Conservation (phyloP, 1,284 basidiomycete species). For the Pyrrhoderma lamaoense region DNA sequence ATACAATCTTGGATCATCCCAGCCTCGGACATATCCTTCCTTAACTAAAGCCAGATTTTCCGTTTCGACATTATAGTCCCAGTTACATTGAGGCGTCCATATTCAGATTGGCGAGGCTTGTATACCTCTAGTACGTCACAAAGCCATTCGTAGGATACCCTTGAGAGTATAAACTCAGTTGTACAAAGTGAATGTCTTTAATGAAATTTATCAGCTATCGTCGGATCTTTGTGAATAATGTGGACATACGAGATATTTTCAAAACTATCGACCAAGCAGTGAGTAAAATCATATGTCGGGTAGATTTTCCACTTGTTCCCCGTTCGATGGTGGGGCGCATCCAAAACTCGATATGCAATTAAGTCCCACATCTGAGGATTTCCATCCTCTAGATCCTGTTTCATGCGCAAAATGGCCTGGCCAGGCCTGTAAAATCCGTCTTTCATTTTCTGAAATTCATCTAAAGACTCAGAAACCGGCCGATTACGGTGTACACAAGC, state of each 20-base stretch:
- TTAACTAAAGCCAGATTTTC: conserved; percentile 86
- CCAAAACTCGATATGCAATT: conserved; percentile 91
- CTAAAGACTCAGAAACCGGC: conserved; percentile 78
- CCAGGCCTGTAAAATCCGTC: conserved; percentile 86
- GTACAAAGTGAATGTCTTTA: conserved; percentile 94
- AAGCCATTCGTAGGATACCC: conserved; percentile 98
- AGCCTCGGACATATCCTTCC: conserved; percentile 79
- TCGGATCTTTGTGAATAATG: background rate
- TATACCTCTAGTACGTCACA: conserved; percentile 96
- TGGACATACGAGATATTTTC: conserved; percentile 94
- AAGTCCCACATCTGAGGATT: conserved; percentile 99
- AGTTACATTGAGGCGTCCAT: conserved; percentile 88
- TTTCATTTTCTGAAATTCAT: conserved; percentile 92
- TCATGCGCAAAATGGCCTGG: conserved; percentile 93
- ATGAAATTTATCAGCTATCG: background rate
- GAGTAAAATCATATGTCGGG: conserved; percentile 98
- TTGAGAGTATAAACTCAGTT: conserved; percentile 92
- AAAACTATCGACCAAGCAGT: conserved; percentile 97
- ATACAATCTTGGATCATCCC: conserved; percentile 99
- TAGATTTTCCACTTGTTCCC: conserved; percentile 91
- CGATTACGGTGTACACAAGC: conserved; percentile 85
- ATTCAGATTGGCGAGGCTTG: conserved; percentile 98
- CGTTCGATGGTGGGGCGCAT: conserved; percentile 90
- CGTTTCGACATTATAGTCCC: conserved; percentile 98
- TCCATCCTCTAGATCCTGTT: conserved; percentile 87